Evolutionary conservation across 2,329 filamentous ascomycete species (phyloP).

Genomic region (Fusarium sp.): DNA sequence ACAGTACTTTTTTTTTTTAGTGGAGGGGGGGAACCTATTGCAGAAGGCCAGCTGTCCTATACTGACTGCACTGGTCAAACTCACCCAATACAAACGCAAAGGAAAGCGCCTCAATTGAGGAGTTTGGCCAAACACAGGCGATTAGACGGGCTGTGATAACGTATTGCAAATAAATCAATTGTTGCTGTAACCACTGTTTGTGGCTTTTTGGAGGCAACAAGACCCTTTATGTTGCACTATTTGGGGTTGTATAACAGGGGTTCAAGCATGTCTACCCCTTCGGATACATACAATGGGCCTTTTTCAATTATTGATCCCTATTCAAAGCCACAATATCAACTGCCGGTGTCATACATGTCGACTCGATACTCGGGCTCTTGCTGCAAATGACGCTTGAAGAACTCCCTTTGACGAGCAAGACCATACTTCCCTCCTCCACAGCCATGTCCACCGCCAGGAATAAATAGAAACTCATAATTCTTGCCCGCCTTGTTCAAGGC

Average conservation of each 20-base stretch:
- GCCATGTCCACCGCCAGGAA: conserved; percentile 41
- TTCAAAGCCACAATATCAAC: background rate
- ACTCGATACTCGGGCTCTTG: background rate
- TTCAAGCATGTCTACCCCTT: background rate
- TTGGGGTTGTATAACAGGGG: conserved; percentile 9
- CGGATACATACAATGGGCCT: background rate
- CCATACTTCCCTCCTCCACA: conserved; percentile 28
- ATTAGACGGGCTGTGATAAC: background rate
- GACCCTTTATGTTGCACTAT: conserved; percentile 28
- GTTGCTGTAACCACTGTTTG: background rate
- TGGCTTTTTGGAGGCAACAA: background rate
- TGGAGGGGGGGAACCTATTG: conserved; percentile 24
- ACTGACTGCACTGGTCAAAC: conserved; percentile 3
- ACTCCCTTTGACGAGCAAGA: conserved; percentile 31
- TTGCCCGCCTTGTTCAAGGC: conserved; percentile 43
- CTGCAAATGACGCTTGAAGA: conserved; percentile 31
- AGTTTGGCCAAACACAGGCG: background rate
- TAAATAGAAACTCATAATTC: conserved; percentile 44
- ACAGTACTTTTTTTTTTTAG: conserved; percentile 27
- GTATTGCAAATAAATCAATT: background rate
- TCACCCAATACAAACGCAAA: conserved; percentile 24
- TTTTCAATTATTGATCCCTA: background rate
- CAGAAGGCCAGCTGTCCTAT: conserved; percentile 39
- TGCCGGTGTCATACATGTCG: background rate
- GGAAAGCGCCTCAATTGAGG: conserved; percentile 20